These are phyloP conservation scores for Gardenia jasminoides DNA, from an alignment of 257 asterid genomes.

Conservation along the genomic window DNA sequence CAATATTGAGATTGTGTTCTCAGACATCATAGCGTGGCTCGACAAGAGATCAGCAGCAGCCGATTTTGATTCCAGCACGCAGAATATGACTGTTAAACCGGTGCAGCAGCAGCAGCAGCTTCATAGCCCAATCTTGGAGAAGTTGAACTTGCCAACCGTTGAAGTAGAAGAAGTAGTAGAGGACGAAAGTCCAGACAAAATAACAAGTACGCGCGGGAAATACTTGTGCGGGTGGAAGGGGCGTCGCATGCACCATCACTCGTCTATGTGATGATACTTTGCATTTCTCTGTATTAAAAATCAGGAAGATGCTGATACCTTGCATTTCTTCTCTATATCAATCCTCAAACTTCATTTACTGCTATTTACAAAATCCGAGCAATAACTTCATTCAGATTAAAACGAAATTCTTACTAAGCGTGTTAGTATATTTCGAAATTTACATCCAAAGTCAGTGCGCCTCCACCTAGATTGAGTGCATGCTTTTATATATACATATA, in stretches of 20 bases:
- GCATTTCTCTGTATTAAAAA: too few relatives aligned
- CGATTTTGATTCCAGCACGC: not conserved
- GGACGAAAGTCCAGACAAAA: slow-evolving; percentile 15
- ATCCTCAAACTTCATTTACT: not conserved
- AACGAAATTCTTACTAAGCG: not conserved
- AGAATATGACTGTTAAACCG: slow-evolving; percentile 4
- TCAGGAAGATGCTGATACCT: too few relatives aligned
- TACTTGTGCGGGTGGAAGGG: slow-evolving; percentile 65
- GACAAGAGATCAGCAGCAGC: slow-evolving; percentile 36
- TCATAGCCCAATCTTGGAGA: slow-evolving; percentile 10
- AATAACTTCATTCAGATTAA: not conserved
- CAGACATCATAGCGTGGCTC: slow-evolving; percentile 81
- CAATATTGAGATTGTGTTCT: slow-evolving; percentile 58
- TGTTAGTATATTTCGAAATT: too few relatives aligned
- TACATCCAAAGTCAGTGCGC: too few relatives aligned
- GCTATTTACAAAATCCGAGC: not conserved
- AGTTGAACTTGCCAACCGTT: slow-evolving; percentile 21
- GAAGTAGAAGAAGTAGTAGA: slow-evolving; percentile 9
- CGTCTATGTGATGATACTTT: slow-evolving; percentile 48
- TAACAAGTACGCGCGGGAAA: slow-evolving; percentile 28
- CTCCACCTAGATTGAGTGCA: too few relatives aligned
- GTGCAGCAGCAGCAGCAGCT: not conserved
- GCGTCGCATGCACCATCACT: slow-evolving; percentile 42
- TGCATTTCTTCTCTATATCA: too few relatives aligned
- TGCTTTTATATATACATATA: too few relatives aligned